A percentile compares a stretch with the other conserved stretches of the same genome.
These are phyloP conservation scores for Malus orientalis DNA, from an alignment of 306 rosid genomes.

Conservation along the genomic window DNA sequence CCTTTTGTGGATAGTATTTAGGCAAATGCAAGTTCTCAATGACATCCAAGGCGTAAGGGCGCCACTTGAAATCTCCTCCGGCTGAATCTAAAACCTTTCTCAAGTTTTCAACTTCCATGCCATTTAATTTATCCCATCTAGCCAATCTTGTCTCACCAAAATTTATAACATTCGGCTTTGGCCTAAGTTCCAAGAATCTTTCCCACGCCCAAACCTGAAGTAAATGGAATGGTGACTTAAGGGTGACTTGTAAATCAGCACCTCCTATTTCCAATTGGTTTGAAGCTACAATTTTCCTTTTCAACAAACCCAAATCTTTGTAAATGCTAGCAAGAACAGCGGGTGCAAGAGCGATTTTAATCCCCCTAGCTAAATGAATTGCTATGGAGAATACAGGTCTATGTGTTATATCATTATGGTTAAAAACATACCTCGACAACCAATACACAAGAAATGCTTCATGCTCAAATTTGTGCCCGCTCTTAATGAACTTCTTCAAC, in stretches of 20 bases:
- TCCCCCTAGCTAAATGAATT: slow-evolving; percentile 41
- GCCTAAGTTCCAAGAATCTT: slow-evolving; percentile 34
- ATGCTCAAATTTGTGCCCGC: slow-evolving; percentile 45
- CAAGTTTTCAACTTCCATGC: slow-evolving; percentile 20
- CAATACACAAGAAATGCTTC: slow-evolving; percentile 51
- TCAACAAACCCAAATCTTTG: slow-evolving; percentile 33
- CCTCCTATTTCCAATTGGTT: background rate
- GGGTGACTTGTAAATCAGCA: background rate
- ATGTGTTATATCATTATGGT: background rate
- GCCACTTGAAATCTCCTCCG: slow-evolving; percentile 36
- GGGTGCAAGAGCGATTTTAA: slow-evolving; percentile 41
- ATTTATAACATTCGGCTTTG: slow-evolving; percentile 1
- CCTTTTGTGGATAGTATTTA: slow-evolving; percentile 28
- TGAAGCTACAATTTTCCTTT: slow-evolving; percentile 14
- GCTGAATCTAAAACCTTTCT: slow-evolving; percentile 26
- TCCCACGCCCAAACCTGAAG: slow-evolving; percentile 61
- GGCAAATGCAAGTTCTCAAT: slow-evolving; percentile 5
- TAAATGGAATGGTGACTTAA: too few species aligned
- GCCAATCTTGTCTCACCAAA: slow-evolving; percentile 17
- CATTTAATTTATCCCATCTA: slow-evolving; percentile 30
- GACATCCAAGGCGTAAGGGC: slow-evolving; percentile 26
- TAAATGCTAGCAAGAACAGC: slow-evolving; percentile 47
- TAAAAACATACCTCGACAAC: slow-evolving; percentile 40
- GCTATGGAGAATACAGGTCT: slow-evolving; percentile 29
- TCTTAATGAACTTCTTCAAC: slow-evolving; percentile 19